Evolutionary conservation across 768 basidiomycete species (phyloP), one percentile per base, ranked within the genome.

Genomic region (Lactarius quietus): DNA sequence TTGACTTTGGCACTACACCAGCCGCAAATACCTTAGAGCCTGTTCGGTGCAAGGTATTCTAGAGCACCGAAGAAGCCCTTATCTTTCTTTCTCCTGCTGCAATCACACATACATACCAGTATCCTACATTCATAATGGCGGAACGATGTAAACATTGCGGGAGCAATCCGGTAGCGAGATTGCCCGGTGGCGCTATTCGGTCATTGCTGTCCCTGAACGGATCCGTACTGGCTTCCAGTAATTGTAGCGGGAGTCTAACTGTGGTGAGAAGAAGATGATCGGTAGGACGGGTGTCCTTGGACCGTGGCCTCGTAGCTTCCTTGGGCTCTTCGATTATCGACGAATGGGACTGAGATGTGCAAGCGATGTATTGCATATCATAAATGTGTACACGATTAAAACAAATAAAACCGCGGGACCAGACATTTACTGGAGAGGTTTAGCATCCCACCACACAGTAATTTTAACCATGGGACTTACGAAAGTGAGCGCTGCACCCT

Each of bases 401-500:
- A 5, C 35, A 61, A 41, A 48, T 20, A 61, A 23, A 61, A 31
- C 61, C 18, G 66, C 45, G 54, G 18, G 45, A 23, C 57, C 28
- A 64, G 52, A 58, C 57, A 43, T 59, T 68, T 39, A 69, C 69
- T 69, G 41, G 33, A 33, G 33, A 23, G 29, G 48, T 61, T 68
- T 29, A 68, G 63, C 23, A 57, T 20, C 23, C 23, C 15, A n/a
- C 3, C 45, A 31, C 33, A n/a, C 3, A 35, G 23, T 23, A 33
- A 52, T n/a, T 51, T 33, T 31, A 31, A 31, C 8, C 31, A 54
- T 8, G 38, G 36, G 26, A 90, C 92, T 73, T 78, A 94, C 92
- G 86, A 95, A 95, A 75, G 86, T 86, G 73, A 95, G 90, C 68
- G 93, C 95, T 73, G 93, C 93, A 79, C 94, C 93, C 86, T 95